Percentiles rank a stretch among this genome's conserved stretches.
Conservation (phyloP, 345 rosid genomes). For the Salix brachista region DNA sequence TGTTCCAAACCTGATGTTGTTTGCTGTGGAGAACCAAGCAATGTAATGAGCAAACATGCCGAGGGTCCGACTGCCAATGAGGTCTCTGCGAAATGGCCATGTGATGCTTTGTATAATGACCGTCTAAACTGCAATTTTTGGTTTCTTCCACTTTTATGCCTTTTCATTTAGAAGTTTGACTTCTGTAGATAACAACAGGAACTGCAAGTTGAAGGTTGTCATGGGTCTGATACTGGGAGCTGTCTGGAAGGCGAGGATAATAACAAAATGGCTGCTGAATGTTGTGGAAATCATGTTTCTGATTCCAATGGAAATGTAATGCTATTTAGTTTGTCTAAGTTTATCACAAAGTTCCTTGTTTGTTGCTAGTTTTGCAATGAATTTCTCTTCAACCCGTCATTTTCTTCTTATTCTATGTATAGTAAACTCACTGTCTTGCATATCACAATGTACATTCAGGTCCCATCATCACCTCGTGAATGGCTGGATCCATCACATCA, state of each 20-base stretch:
- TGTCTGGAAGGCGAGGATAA: conserved; percentile 23
- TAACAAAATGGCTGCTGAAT: conserved; percentile 21
- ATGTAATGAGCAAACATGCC: conserved; percentile 16
- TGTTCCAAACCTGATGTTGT: conserved; percentile 25
- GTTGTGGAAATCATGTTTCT: conserved; percentile 28
- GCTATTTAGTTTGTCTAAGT: neutral
- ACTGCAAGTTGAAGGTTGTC: conserved; percentile 36
- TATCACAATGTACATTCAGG: conserved; percentile 41
- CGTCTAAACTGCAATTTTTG: conserved; percentile 11
- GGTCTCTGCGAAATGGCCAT: conserved; percentile 29
- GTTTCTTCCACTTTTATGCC: conserved; percentile 13
- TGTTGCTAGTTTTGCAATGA: neutral
- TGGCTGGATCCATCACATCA: conserved; percentile 74
- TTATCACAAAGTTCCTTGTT: neutral
- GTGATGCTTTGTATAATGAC: conserved; percentile 6
- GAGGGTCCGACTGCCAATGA: conserved; percentile 21
- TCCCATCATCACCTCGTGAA: conserved; percentile 39
- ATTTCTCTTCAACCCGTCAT: neutral
- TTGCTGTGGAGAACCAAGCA: conserved; percentile 24
- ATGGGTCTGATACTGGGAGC: conserved; percentile 23
- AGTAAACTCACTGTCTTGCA: conserved; percentile 2
- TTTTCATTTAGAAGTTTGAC: conserved; percentile 46
- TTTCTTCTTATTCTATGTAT: neutral
- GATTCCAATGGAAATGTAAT: conserved; percentile 63
- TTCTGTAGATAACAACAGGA: conserved; percentile 59